These are phyloP conservation scores for Tolypocladium inflatum DNA, from an alignment of 2,329 filamentous ascomycete genomes.

Conservation along the genomic window DNA sequence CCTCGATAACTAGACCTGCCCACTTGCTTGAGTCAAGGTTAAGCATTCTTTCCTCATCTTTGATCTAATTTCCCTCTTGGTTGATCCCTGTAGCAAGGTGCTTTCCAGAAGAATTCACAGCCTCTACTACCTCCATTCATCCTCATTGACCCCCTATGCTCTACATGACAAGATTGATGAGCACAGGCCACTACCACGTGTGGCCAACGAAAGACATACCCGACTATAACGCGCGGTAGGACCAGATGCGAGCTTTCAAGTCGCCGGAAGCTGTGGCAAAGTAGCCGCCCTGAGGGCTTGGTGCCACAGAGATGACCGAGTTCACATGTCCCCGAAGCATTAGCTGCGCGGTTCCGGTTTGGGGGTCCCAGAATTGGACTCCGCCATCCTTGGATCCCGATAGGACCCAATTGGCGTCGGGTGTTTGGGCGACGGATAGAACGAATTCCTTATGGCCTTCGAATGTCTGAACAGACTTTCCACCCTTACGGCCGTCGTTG, in stretches of 20 bases:
- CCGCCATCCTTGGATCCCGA: constrained; percentile 95
- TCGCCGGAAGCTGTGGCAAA: constrained; percentile 97
- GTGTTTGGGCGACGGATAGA: constrained; percentile 87
- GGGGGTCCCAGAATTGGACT: constrained; percentile 97
- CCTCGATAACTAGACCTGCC: too few relatives aligned
- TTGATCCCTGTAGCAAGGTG: too few relatives aligned
- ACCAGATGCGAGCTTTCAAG: constrained; percentile 97
- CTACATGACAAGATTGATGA: too few relatives aligned
- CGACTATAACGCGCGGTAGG: constrained; percentile 44
- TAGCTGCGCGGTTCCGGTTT: constrained; percentile 85
- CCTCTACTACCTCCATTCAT: too few relatives aligned
- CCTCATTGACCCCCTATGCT: too few relatives aligned
- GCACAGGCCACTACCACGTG: too few relatives aligned
- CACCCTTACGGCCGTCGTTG: constrained; percentile 63
- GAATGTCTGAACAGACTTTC: constrained; percentile 92
- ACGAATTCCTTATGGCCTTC: constrained; percentile 98
- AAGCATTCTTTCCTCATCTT: too few relatives aligned
- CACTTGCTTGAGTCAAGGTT: too few relatives aligned
- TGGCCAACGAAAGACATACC: too few relatives aligned
- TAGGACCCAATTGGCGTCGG: constrained; percentile 90
- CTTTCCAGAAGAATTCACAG: too few relatives aligned
- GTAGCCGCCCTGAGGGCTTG: constrained; percentile 75
- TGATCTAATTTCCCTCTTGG: too few relatives aligned
- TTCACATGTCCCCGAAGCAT: constrained; percentile 99
- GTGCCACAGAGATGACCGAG: constrained; percentile 94